A percentile compares a stretch with the other conserved stretches of the same genome.
Conservation (phyloP, 495 filamentous ascomycete species). For the Hapsidospora chrysogenum region DNA sequence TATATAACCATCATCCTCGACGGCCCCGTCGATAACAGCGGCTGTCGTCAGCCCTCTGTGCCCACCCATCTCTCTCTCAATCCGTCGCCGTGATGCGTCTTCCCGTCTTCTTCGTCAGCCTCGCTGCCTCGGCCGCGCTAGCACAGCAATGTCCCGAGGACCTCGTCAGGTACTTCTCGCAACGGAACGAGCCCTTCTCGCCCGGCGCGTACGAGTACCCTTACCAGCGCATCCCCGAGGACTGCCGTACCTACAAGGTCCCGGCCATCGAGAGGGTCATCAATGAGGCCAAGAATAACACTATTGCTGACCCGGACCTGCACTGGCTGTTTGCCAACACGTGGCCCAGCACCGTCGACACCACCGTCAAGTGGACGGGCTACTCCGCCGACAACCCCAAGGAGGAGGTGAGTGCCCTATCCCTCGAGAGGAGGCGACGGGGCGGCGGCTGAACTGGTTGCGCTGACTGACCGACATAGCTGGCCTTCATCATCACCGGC, state of each 20-base stretch:
- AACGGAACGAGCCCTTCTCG: constrained; percentile 27
- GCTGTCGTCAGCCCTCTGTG: too few relatives aligned
- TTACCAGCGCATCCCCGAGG: constrained; percentile 34
- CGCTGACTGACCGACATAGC: constrained; percentile 7
- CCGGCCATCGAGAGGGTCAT: constrained; percentile 31
- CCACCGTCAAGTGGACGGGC: constrained; percentile 48
- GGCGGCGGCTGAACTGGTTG: too few relatives aligned
- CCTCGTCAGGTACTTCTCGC: too few relatives aligned
- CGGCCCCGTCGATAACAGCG: too few relatives aligned
- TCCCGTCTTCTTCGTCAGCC: too few relatives aligned
- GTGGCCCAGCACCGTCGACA: constrained; percentile 53
- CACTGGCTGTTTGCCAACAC: constrained; percentile 46
- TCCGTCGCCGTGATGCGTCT: not conserved
- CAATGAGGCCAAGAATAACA: not conserved
- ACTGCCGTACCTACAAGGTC: constrained; percentile 46
- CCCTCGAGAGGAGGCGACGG: not conserved
- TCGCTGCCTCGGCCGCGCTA: too few relatives aligned
- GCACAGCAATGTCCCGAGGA: too few relatives aligned
- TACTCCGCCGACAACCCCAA: constrained; percentile 23
- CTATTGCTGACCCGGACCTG: constrained; percentile 36
- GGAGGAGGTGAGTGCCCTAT: constrained; percentile 15
- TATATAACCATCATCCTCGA: too few relatives aligned
- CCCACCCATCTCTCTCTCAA: not conserved
- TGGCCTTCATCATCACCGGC: constrained; percentile 29
- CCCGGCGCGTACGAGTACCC: constrained; percentile 28